Conservation (phyloP, 2,329 filamentous ascomycete genomes). For the Cladosporium sp. region DNA sequence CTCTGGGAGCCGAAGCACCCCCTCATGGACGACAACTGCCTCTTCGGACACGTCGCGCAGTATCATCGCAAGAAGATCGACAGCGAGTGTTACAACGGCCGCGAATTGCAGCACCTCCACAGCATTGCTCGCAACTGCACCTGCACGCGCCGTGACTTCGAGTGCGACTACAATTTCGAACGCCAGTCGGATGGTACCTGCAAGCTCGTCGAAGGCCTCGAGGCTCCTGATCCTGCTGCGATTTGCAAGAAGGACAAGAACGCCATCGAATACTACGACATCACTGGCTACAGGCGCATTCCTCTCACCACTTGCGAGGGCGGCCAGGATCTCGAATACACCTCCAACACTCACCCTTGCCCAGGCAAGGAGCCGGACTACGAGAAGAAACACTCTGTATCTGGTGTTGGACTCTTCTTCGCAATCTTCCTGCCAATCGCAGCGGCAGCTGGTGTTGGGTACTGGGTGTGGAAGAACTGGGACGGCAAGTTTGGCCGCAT, state of each 20-base stretch:
- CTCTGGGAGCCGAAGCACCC: conserved; percentile 87
- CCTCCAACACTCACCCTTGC: conserved; percentile 57
- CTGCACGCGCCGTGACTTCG: conserved; percentile 80
- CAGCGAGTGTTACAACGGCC: conserved; percentile 73
- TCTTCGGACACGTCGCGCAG: conserved; percentile 84
- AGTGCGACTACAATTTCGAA: conserved; percentile 96
- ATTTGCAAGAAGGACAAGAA: conserved; percentile 60
- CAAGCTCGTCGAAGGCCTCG: conserved; percentile 64
- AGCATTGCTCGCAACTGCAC: conserved; percentile 67
- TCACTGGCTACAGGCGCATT: conserved; percentile 82
- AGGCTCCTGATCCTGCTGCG: conserved; percentile 54
- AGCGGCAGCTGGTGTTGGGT: conserved; percentile 66
- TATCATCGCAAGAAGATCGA: conserved; percentile 87
- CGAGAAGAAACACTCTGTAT: conserved; percentile 62
- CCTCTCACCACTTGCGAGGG: conserved; percentile 81
- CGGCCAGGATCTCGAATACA: conserved; percentile 68
- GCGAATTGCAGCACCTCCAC: conserved; percentile 61
- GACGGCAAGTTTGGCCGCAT: conserved; percentile 84
- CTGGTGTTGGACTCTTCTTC: conserved; percentile 74
- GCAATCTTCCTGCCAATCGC: conserved; percentile 71
- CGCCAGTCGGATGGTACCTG: conserved; percentile 72
- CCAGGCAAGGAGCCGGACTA: conserved; percentile 78
- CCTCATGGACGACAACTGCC: conserved; percentile 66
- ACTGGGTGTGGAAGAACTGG: conserved; percentile 81
- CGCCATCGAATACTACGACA: conserved; percentile 70